Evolutionary conservation across 805 yeast genomes (phyloP).

Genomic region (Cyberlindnera americana): DNA sequence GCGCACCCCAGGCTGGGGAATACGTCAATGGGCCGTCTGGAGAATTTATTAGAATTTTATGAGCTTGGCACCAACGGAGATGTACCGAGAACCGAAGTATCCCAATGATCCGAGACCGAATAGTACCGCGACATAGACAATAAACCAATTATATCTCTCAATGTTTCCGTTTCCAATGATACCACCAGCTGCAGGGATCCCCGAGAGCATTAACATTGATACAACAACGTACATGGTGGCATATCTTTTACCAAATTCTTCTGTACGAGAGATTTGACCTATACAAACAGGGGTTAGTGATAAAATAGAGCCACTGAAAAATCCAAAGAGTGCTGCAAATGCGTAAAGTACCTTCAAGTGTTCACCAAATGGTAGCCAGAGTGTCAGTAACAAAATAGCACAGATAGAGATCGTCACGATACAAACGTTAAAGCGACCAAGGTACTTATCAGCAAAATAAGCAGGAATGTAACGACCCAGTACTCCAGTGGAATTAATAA

Average conservation of each 20-base stretch:
- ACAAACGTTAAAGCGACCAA: constrained; percentile 48
- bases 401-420: constrained; percentile 30
- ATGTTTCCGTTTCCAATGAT: constrained; percentile 34
- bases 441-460: constrained; percentile 31
- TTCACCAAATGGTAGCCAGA: constrained; percentile 38
- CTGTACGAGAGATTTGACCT: constrained; percentile 51
- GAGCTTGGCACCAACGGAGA: constrained; percentile 6
- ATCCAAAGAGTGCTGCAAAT: constrained; percentile 47
- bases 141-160: constrained; percentile 2
- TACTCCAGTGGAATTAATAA: constrained; percentile 34
- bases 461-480: constrained; percentile 34
- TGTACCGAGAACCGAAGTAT: not conserved
- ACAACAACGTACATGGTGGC: constrained; percentile 57
- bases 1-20: no score
- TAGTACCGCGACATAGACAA: constrained; percentile 1
- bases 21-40: no score
- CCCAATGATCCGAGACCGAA: not conserved
- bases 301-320: constrained; percentile 46
- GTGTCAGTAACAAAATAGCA: constrained; percentile 31
- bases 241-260: constrained; percentile 48
- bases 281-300: constrained; percentile 39
- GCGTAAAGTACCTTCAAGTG: constrained; percentile 28
- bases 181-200: constrained; percentile 48
- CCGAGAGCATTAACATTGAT: constrained; percentile 45
- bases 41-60: not conserved